A percentile compares a stretch with the other conserved stretches of the same genome.
Evolutionary conservation across 1,139 yeast genomes (phyloP).

Genomic region (Yamadazyma mexicana): DNA sequence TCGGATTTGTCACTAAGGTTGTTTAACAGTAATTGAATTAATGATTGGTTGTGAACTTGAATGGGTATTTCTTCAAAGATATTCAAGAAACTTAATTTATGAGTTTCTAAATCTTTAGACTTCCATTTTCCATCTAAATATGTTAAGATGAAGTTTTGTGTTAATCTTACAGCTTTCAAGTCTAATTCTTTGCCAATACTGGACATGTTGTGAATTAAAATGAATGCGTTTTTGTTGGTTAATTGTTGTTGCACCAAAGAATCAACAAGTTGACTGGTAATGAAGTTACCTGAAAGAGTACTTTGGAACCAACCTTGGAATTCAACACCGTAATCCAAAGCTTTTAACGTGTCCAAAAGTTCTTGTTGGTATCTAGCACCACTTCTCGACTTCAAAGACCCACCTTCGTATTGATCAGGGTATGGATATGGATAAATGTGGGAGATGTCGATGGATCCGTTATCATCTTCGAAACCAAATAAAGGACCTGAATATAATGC

Average conservation of each 20-base stretch:
- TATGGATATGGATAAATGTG: slow-evolving; percentile 67
- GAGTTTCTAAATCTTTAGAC: slow-evolving; percentile 60
- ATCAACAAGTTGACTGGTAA: slow-evolving; percentile 65
- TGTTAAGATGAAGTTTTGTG: slow-evolving; percentile 59
- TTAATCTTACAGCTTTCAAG: slow-evolving; percentile 69
- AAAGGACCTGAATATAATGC: slow-evolving; percentile 72
- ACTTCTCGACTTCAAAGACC: slow-evolving; percentile 55
- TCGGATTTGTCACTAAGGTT: slow-evolving; percentile 4
- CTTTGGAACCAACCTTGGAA: slow-evolving; percentile 85
- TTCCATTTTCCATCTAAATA: slow-evolving; percentile 63
- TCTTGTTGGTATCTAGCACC: slow-evolving; percentile 73
- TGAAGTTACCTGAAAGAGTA: slow-evolving; percentile 66
- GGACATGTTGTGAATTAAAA: slow-evolving; percentile 72
- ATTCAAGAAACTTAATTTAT: slow-evolving; percentile 64
- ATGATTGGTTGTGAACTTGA: slow-evolving; percentile 55
- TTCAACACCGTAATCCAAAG: slow-evolving; percentile 67
- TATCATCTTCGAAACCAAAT: slow-evolving; percentile 71
- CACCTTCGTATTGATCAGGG: slow-evolving; percentile 56
- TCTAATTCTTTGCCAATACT: slow-evolving; percentile 65
- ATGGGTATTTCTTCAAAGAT: slow-evolving; percentile 75
- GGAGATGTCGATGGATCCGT: slow-evolving; percentile 50
- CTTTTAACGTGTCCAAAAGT: slow-evolving; percentile 58
- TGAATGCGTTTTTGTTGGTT: slow-evolving; percentile 62
- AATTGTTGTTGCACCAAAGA: slow-evolving; percentile 67
- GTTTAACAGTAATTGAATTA: slow-evolving; percentile 42